Percentiles rank a stretch among this genome's conserved stretches.
Evolutionary conservation across 148 eudicot genomes (phyloP).

Genomic region (Talinum fruticosum): DNA sequence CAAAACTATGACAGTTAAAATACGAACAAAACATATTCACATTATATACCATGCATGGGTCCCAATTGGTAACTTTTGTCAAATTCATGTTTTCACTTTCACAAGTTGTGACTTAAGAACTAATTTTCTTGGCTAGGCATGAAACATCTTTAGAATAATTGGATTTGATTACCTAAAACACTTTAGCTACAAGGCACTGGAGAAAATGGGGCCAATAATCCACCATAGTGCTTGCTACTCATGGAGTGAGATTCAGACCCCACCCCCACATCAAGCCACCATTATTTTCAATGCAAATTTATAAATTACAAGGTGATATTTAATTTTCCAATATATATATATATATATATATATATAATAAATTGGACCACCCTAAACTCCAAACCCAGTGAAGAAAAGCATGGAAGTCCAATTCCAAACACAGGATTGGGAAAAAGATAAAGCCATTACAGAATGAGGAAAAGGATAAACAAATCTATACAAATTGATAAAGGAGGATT

Average conservation of each 20-base stretch:
- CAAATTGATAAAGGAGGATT: background rate
- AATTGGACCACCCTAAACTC: no score
- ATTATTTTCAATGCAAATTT: background rate
- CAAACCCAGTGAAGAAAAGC: background rate
- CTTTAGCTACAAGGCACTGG: constrained; percentile 22
- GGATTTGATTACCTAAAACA: constrained; percentile 32
- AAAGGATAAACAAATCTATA: constrained; percentile 1
- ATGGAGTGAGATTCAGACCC: constrained; percentile 12
- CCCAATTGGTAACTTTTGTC: no score
- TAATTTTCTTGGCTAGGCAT: constrained; percentile 15
- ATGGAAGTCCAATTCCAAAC: background rate
- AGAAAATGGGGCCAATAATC: constrained; percentile 36
- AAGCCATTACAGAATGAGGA: constrained; percentile 1
- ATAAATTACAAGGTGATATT: no score
- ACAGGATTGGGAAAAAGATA: constrained; percentile 5
- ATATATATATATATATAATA: no score
- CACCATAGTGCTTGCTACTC: constrained; percentile 31
- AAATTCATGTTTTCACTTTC: no score
- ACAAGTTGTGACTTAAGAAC: background rate
- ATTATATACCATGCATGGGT: no score
- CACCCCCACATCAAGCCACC: constrained; percentile 10
- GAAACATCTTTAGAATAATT: constrained; percentile 24
- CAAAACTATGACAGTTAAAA: no score
- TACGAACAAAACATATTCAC: no score
- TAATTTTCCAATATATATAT: no score